Percentiles rank a stretch among this genome's conserved stretches.
Evolutionary conservation across 345 rosid genomes (phyloP).

Genomic region (Eucalyptus cloeziana): DNA sequence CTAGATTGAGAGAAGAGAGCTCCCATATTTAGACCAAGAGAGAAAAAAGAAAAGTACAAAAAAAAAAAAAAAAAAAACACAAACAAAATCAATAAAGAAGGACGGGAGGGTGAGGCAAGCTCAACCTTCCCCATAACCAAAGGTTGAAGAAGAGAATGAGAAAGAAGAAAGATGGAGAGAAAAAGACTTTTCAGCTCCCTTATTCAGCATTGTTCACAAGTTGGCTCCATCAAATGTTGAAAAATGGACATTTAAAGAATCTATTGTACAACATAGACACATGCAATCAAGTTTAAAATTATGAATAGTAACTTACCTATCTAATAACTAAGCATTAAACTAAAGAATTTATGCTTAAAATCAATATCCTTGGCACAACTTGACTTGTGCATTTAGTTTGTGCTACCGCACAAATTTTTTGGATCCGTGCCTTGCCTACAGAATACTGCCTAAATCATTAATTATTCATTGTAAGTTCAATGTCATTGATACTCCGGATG

Average conservation of each 20-base stretch:
- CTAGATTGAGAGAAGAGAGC: background rate
- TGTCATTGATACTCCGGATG: background rate
- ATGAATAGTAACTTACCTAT: background rate
- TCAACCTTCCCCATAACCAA: too few species aligned
- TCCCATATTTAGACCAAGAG: background rate
- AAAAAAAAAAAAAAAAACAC: too few species aligned
- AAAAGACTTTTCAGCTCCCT: background rate
- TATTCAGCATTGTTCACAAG: background rate
- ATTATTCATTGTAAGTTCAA: background rate
- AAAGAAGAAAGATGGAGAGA: background rate
- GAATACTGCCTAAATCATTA: background rate
- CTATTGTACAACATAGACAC: background rate
- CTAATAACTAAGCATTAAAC: background rate
- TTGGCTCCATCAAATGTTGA: background rate
- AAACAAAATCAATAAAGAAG: too few species aligned
- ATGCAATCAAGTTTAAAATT: background rate
- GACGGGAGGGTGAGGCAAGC: too few species aligned
- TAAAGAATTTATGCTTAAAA: background rate
- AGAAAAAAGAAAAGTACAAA: too few species aligned
- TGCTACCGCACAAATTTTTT: background rate
- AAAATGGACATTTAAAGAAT: background rate
- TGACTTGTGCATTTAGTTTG: background rate
- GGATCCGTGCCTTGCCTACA: background rate
- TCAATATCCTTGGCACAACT: background rate
- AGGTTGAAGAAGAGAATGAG: background rate